Conservation (phyloP, 805 yeast genomes). For the Metschnikowia arizonensis region DNA sequence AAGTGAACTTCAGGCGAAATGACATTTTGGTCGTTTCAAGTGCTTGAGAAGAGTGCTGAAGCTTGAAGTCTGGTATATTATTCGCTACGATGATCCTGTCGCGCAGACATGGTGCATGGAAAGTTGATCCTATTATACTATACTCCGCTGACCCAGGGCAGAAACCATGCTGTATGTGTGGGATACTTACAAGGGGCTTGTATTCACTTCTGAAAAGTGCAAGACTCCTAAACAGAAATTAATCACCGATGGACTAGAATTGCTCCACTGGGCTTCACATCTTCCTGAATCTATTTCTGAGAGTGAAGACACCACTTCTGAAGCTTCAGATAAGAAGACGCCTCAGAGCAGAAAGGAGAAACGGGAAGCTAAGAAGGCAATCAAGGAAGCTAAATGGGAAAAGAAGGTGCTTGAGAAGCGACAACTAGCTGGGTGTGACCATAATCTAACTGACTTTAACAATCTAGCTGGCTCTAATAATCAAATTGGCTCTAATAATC, state of each 20-base stretch:
- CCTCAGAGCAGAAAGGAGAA: conserved; percentile 11
- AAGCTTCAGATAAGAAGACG: not conserved
- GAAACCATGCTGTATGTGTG: conserved; percentile 14
- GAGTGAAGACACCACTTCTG: not conserved
- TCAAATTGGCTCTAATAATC: no score
- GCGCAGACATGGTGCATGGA: conserved; percentile 2
- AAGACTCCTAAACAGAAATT: not conserved
- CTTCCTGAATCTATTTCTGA: not conserved
- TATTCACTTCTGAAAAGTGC: conserved; percentile 10
- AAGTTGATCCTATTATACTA: not conserved
- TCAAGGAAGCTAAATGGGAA: not conserved
- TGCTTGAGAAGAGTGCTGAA: not conserved
- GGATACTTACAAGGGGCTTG: conserved; percentile 20
- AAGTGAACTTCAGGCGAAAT: not conserved
- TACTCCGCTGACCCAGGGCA: not conserved
- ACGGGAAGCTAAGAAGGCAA: conserved; percentile 5
- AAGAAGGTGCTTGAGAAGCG: not conserved
- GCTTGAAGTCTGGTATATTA: not conserved
- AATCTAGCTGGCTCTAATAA: not conserved
- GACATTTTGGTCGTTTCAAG: not conserved
- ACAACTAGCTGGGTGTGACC: not conserved
- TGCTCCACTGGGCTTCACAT: conserved; percentile 12
- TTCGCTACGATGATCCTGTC: not conserved
- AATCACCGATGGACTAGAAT: conserved; percentile 13
- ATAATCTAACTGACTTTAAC: no score